Conservation (phyloP, 169 alveolate genomes). For the Babesia gibsoni region DNA sequence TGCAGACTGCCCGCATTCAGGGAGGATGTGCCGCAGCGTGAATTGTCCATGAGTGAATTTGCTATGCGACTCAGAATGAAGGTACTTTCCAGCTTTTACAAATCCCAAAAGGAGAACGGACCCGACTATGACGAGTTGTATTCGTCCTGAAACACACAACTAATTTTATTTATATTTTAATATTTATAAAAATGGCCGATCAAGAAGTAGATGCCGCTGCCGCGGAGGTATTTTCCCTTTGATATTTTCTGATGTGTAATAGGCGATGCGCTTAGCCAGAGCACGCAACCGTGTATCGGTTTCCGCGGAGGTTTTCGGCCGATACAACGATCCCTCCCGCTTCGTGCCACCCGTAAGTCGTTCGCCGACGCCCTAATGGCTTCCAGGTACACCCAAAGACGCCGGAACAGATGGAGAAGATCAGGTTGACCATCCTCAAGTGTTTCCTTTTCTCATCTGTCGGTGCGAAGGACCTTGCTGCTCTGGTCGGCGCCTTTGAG, state of each 20-base stretch:
- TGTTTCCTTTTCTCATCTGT: constrained; percentile 65
- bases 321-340: constrained; percentile 5
- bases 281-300: constrained; percentile 53
- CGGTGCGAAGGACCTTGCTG: constrained; percentile 21
- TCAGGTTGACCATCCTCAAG: constrained; percentile 27
- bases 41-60: constrained; percentile 1
- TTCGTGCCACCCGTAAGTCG: constrained; percentile 55
- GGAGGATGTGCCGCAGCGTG: neutral
- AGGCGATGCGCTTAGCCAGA: constrained; percentile 57
- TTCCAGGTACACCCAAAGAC: constrained; percentile 50
- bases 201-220: neutral
- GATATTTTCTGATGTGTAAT: neutral
- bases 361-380: neutral
- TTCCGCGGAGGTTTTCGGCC: constrained; percentile 65
- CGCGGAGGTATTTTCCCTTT: constrained; percentile 23
- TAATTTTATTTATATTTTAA: constrained; percentile 6
- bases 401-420: constrained; percentile 49
- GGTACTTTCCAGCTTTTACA: constrained; percentile 23
- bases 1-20: constrained; percentile 41
- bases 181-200: neutral
- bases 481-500: constrained; percentile 54
- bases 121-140: constrained; percentile 45
- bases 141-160: neutral
- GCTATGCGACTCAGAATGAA: constrained; percentile 36
- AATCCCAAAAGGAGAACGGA: constrained; percentile 31